These are phyloP conservation scores for Trichoderma atroviride DNA, from an alignment of 2,329 filamentous ascomycete species.

Conservation along the genomic window DNA sequence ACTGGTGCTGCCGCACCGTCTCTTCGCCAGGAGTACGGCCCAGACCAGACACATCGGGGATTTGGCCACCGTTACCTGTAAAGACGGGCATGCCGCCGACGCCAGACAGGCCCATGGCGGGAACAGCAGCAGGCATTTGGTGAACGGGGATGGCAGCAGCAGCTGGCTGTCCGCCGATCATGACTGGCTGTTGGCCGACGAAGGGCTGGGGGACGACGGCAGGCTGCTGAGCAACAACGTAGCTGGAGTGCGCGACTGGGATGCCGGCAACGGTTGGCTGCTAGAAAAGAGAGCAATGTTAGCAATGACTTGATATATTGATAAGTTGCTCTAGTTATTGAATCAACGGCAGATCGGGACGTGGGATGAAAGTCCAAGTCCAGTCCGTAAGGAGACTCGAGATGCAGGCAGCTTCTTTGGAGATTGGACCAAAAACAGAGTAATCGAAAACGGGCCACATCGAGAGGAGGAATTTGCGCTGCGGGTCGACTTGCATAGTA, in stretches of 20 bases:
- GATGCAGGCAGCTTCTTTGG: not conserved
- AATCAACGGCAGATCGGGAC: not conserved
- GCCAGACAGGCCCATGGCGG: conserved; percentile 35
- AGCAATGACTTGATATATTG: conserved; percentile 3
- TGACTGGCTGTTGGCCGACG: conserved; percentile 39
- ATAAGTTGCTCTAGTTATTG: not conserved
- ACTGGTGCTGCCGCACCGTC: conserved; percentile 50
- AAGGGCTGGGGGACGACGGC: conserved; percentile 39
- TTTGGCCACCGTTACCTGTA: conserved; percentile 46
- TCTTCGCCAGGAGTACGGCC: conserved; percentile 55
- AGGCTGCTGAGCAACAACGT: conserved; percentile 41
- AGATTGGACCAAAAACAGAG: not conserved
- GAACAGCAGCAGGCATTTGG: conserved; percentile 34
- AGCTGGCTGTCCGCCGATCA: conserved; percentile 38
- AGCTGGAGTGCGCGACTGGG: conserved; percentile 37
- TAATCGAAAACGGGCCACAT: not conserved
- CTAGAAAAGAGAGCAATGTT: conserved; percentile 30
- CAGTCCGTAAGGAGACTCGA: not conserved
- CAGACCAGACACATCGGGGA: conserved; percentile 55
- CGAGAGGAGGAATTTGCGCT: conserved; percentile 11
- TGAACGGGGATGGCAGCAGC: conserved; percentile 32
- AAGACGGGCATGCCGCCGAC: conserved; percentile 38
- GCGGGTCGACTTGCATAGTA: conserved; percentile 46
- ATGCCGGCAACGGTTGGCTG: conserved; percentile 38
- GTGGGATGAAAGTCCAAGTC: not conserved